Base-by-base conservation (phyloP, 1,284 basidiomycete species). In the Erythrobasidium hasegawianum region DNA sequence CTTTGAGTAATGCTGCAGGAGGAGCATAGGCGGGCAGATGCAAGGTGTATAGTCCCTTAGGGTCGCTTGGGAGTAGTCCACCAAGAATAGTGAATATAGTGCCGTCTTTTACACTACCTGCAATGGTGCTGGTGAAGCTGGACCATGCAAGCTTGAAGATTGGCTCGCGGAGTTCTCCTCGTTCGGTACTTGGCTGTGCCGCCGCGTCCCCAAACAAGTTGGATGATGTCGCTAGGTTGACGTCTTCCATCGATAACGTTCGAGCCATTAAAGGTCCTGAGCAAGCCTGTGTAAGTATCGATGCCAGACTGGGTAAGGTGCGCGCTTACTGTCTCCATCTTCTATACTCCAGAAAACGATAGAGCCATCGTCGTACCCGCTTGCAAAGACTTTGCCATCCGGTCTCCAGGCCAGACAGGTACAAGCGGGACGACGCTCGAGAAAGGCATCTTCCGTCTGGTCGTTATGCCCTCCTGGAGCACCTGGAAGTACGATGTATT, bases 111-210 rank as follows among this genome's bases (percentile, higher is more conserved):
- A 83, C 41, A 75, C 76, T 0, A 75, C 75, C 67, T 77, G 79
- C 20, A 78, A n/a, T n/a, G n/a, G 72, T 11, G 77, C 76, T 13
- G 75, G 74, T 7, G 75, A 87, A 90, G 1, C 83, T 82, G 60
- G 86, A 87, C 93, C 93, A 96, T 0, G 87, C 80, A 4, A 96
- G 81, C 76, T 90, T 92, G 82, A 90, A 94, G 50, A 97, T 86
- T 0, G 92, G 90, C 75, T 95, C 91, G 68, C 86, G 80, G 2
- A 77, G 52, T 59, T 67, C 20, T 68, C 69, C 61, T 68, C 69
- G 2, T 68, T 72, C 24, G 66, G 60, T 59, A 60, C 61, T 60
- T 67, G 67, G 26, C 14, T 38, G 8, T 7, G 79, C 71, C 0
- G 75, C 76, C 18, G 78, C 79, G 14, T 78, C 75, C 18, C 75